Conservation (phyloP, 352 stramenopile genomes). For the Phytophthora niederhauseri region DNA sequence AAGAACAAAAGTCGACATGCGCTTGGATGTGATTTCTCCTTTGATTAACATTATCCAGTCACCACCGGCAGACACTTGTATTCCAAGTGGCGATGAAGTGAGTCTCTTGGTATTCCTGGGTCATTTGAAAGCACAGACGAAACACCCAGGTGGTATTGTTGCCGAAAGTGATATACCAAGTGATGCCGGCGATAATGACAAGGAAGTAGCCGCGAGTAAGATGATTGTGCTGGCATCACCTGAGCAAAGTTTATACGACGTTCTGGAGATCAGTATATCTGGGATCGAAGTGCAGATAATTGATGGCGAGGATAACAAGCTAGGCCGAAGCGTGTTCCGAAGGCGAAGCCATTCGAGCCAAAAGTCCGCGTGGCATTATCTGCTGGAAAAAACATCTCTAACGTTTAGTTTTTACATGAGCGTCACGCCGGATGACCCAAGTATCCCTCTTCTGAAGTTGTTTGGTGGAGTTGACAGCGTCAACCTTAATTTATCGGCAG, state of each 20-base stretch:
- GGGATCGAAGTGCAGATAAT: constrained; percentile 81
- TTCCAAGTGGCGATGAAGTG: constrained; percentile 38
- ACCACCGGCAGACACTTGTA: constrained; percentile 26
- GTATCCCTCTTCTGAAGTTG: constrained; percentile 79
- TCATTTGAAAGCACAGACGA: constrained; percentile 72
- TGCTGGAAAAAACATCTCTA: constrained; percentile 80
- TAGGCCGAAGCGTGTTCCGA: constrained; percentile 25
- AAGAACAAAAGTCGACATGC: constrained; percentile 74
- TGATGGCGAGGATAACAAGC: constrained; percentile 27
- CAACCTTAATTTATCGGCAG: constrained; percentile 70
- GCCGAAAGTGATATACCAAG: constrained; percentile 18
- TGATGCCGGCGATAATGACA: constrained; percentile 6
- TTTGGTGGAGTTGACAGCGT: constrained; percentile 74
- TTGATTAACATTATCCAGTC: constrained; percentile 77
- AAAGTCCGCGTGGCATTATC: constrained; percentile 52
- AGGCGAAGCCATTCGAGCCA: constrained; percentile 18
- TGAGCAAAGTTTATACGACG: constrained; percentile 72
- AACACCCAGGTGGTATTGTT: constrained; percentile 35
- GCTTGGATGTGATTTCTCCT: constrained; percentile 82
- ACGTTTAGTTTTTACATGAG: constrained; percentile 79
- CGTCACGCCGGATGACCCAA: constrained; percentile 78
- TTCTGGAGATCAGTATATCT: constrained; percentile 77
- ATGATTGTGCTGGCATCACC: constrained; percentile 25
- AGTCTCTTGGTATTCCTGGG: constrained; percentile 77
- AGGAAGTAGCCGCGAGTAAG: constrained; percentile 13